Conservation (phyloP, 1,284 basidiomycete genomes). For the Rhizoctonia solani region DNA sequence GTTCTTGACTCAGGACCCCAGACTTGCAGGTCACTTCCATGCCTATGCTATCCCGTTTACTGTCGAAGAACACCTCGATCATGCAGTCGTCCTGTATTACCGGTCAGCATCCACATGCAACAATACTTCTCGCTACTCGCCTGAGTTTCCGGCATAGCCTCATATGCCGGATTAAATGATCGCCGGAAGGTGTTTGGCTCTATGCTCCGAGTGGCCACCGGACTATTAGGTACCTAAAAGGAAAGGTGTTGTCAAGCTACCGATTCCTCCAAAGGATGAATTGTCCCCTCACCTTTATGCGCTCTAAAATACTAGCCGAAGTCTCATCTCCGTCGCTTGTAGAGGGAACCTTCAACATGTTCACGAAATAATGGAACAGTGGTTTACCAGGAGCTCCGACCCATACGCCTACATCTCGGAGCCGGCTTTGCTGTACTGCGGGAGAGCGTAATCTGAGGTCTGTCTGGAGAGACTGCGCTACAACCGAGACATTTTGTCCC, state of each 20-base stretch:
- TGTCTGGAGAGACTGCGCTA: conserved; percentile 47
- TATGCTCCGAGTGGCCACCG: neutral
- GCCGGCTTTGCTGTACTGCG: conserved; percentile 51
- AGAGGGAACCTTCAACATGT: conserved; percentile 43
- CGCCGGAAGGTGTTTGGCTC: conserved; percentile 6
- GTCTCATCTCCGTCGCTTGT: neutral
- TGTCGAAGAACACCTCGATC: conserved; percentile 32
- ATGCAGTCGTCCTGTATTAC: conserved; percentile 27
- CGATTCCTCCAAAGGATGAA: neutral
- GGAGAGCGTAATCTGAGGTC: conserved; percentile 50
- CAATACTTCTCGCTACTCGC: conserved; percentile 2
- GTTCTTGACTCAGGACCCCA: neutral
- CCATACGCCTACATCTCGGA: conserved; percentile 50
- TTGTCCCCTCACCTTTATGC: conserved; percentile 24
- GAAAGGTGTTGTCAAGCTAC: neutral
- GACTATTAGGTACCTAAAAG: neutral
- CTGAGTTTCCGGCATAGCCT: conserved; percentile 14
- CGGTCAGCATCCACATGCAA: neutral
- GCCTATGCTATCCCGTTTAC: conserved; percentile 33
- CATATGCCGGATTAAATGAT: conserved; percentile 6
- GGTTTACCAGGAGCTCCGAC: conserved; percentile 45
- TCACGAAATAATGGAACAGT: conserved; percentile 55
- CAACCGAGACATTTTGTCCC: conserved; percentile 40
- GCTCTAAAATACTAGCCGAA: conserved; percentile 10
- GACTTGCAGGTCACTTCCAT: conserved; percentile 26